phyloP scores from a whole-genome alignment of 306 rosid genomes.

The Sechiopsis laciniata region DNA sequence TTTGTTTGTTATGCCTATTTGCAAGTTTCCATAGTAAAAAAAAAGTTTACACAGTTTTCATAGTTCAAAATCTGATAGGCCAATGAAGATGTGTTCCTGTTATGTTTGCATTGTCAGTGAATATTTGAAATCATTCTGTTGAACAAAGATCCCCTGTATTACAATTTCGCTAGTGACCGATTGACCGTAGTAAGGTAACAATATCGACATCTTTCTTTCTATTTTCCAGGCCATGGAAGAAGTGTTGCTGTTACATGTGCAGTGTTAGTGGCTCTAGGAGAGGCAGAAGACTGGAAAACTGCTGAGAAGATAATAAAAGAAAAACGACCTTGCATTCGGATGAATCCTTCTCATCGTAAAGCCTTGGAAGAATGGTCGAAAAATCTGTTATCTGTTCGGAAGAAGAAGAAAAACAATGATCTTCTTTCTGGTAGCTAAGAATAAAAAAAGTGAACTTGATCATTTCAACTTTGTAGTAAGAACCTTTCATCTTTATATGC shows the following conservation, averaged over 20 bases:
- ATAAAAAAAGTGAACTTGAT: background rate
- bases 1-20: background rate
- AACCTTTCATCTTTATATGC: background rate
- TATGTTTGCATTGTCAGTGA: background rate
- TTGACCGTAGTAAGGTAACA: background rate
- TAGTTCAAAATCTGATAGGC: background rate
- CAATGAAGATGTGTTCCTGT: background rate
- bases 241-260: conserved; percentile 96
- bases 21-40: too few species aligned
- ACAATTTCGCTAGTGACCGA: too few species aligned
- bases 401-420: conserved; percentile 29
- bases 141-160: background rate
- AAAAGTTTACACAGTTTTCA: background rate
- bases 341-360: conserved; percentile 71
- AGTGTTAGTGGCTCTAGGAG: conserved; percentile 68
- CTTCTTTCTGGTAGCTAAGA: conserved; percentile 11
- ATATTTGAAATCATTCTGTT: background rate
- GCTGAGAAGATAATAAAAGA: conserved; percentile 74
- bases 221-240: conserved; percentile 74
- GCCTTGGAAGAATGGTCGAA: conserved; percentile 87
- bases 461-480: background rate
- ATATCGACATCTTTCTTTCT: background rate
- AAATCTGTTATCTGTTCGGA: conserved; percentile 45
- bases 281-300: conserved; percentile 74
- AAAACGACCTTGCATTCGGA: conserved; percentile 57